Evolutionary conservation across 2,329 filamentous ascomycete genomes (phyloP).

Genomic region (Scedosporium apiospermum): DNA sequence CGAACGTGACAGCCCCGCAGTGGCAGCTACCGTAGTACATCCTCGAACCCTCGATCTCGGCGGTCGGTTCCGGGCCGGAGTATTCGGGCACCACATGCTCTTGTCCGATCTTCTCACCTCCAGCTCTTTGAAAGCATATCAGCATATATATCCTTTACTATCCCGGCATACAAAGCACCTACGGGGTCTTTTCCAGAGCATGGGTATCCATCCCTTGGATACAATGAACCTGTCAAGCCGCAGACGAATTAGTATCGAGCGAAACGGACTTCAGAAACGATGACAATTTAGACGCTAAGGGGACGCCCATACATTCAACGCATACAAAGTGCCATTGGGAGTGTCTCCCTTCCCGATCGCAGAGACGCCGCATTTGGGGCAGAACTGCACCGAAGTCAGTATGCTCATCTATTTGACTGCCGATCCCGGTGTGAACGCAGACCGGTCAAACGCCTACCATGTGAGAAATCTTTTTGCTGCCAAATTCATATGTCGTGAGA

Average conservation of each 20-base stretch:
- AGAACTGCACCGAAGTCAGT: conserved; percentile 32
- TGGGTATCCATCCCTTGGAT: conserved; percentile 35
- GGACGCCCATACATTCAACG: background rate
- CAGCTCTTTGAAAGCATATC: background rate
- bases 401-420: background rate
- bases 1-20: conserved; percentile 38
- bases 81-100: conserved; percentile 13
- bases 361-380: conserved; percentile 37
- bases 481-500: conserved; percentile 36
- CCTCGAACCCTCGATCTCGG: conserved; percentile 24
- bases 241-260: background rate
- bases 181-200: conserved; percentile 26
- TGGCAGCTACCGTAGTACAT: conserved; percentile 42
- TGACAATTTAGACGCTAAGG: background rate
- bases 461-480: conserved; percentile 25
- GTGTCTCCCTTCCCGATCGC: conserved; percentile 20
- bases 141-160: background rate
- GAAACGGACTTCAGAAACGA: too few species aligned
- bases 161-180: conserved; percentile 12
- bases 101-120: background rate
- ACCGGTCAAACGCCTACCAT: conserved; percentile 22
- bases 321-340: background rate
- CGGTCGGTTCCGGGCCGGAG: conserved; percentile 29
- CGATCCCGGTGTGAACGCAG: background rate
- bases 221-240: conserved; percentile 24